These are phyloP conservation scores for Phytophthora litchii DNA, from an alignment of 352 stramenopile genomes.

Conservation along the genomic window DNA sequence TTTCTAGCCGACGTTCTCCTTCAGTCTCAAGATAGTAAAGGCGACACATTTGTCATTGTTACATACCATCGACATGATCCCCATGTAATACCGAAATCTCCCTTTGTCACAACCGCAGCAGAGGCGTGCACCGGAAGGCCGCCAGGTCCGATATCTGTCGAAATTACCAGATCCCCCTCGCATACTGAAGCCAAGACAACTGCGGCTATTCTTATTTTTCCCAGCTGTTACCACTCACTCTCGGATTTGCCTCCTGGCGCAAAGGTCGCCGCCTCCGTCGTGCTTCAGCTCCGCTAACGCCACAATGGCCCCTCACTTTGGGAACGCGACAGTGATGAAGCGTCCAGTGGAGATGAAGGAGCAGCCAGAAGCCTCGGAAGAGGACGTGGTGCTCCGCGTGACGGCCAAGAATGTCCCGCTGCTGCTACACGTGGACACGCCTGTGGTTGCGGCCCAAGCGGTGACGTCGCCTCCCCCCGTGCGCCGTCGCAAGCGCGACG, in stretches of 20 bases:
- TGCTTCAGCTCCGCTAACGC: neutral
- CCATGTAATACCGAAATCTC: too few relatives aligned
- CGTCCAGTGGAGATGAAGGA: slow-evolving; percentile 7
- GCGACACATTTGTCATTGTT: neutral
- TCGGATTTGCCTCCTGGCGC: slow-evolving; percentile 30
- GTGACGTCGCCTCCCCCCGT: slow-evolving; percentile 9
- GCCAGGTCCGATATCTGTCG: slow-evolving; percentile 2
- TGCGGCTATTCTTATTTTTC: slow-evolving; percentile 16
- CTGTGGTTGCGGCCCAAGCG: slow-evolving; percentile 4
- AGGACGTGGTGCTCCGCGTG: slow-evolving; percentile 13
- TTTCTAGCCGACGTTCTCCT: neutral
- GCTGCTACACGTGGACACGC: slow-evolving; percentile 16
- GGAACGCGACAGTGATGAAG: slow-evolving; percentile 22
- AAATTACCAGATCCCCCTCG: neutral
- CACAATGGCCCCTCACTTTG: slow-evolving; percentile 51
- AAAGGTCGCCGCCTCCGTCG: slow-evolving; percentile 5
- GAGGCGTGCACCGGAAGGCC: neutral
- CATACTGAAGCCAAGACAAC: slow-evolving; percentile 9
- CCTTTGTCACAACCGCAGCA: too few relatives aligned
- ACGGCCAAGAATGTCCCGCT: slow-evolving; percentile 13
- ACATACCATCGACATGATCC: neutral
- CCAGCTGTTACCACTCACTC: slow-evolving; percentile 25
- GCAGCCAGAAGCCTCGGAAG: neutral
- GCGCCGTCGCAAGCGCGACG: slow-evolving; percentile 59
- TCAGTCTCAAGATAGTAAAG: neutral